Evolutionary conservation across 805 yeast genomes (phyloP).

Genomic region (Zygoascus ofunaensis): DNA sequence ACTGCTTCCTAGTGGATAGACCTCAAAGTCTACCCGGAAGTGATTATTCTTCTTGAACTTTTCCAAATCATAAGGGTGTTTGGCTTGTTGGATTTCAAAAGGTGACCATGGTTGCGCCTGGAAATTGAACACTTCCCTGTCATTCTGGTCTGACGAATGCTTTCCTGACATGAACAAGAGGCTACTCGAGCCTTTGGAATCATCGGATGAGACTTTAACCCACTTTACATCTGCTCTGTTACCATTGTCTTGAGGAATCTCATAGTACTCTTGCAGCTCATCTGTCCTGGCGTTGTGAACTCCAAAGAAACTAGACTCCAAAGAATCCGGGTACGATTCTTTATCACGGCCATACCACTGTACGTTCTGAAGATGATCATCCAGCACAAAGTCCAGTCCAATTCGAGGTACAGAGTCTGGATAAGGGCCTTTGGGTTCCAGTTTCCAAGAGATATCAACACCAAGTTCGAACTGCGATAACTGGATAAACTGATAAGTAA

Average conservation of each 20-base stretch:
- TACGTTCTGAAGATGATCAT: conserved; percentile 17
- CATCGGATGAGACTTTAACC: conserved; percentile 10
- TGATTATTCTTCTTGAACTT: conserved; percentile 10
- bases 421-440: conserved; percentile 13
- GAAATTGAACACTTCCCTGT: conserved; percentile 11
- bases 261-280: conserved; percentile 24
- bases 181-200: neutral
- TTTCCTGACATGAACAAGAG: conserved; percentile 1
- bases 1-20: conserved; percentile 25
- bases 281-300: conserved; percentile 13
- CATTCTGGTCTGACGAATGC: neutral
- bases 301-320: conserved; percentile 25
- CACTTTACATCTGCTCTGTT: conserved; percentile 29
- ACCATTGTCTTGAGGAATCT: conserved; percentile 33
- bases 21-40: conserved; percentile 21
- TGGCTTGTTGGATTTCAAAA: conserved; percentile 16
- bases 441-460: conserved; percentile 8
- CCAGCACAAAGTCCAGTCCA: conserved; percentile 28
- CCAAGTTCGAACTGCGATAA: conserved; percentile 4
- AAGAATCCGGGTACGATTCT: conserved; percentile 30
- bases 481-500: conserved; percentile 10
- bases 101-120: conserved; percentile 13
- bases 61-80: conserved; percentile 21
- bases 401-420: conserved; percentile 29
- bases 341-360: conserved; percentile 32